A percentile compares a stretch with the other conserved stretches of the same genome.
Evolutionary conservation across 306 rosid genomes (phyloP).

Genomic region (Betula pendula): DNA sequence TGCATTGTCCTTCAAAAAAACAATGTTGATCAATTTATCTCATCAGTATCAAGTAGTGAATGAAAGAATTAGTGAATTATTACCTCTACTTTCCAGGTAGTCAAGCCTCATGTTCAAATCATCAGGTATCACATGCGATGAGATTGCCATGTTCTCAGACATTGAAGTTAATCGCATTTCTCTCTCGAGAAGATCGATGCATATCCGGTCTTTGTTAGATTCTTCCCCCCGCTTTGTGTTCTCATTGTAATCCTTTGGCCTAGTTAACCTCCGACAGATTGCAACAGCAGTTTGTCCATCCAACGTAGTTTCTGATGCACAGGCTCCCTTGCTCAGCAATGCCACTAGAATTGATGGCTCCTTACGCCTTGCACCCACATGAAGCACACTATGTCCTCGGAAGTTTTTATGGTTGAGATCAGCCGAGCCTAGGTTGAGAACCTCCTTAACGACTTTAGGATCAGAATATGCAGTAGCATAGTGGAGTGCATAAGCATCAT

Average conservation of each 20-base stretch:
- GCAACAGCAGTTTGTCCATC: conserved; percentile 88
- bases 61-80: conserved; percentile 20
- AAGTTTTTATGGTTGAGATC: conserved; percentile 49
- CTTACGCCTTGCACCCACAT: conserved; percentile 87
- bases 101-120: conserved; percentile 65
- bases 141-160: conserved; percentile 38
- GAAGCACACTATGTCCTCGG: conserved; percentile 68
- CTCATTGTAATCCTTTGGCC: conserved; percentile 66
- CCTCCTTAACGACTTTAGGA: conserved; percentile 73
- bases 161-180: conserved; percentile 70
- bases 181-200: conserved; percentile 80
- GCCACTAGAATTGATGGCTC: conserved; percentile 71
- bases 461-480: conserved; percentile 84
- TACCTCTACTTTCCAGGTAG: conserved; percentile 86
- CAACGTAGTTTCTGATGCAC: conserved; percentile 54
- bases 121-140: conserved; percentile 46
- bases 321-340: conserved; percentile 67
- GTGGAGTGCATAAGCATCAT: conserved; percentile 79
- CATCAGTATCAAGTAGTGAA: conserved; percentile 19
- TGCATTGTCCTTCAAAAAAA: not conserved
- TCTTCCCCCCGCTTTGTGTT: conserved; percentile 49
- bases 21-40: not conserved
- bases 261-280: conserved; percentile 80
- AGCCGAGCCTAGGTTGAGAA: conserved; percentile 56
- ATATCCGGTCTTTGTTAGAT: conserved; percentile 76